Base-by-base conservation (phyloP, 2,329 filamentous ascomycete genomes). In the Ceratocystis colombiana region DNA sequence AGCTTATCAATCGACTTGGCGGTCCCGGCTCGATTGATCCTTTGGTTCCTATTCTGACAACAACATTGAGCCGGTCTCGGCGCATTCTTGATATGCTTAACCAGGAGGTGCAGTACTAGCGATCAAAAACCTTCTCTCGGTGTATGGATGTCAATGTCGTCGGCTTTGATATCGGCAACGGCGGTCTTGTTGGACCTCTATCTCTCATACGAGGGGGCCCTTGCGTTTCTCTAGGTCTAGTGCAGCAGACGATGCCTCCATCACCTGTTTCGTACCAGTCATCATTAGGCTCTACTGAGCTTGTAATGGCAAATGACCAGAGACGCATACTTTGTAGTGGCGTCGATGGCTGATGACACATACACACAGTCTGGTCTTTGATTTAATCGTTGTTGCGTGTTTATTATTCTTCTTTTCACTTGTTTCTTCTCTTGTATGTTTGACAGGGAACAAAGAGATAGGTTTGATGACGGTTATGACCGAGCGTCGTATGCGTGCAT, bases 1-100 rank as follows among this genome's bases (percentile, higher is more conserved):
- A 79, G 66, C 75, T 84, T 12, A 79, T 81, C 70, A 76, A 80
- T 70, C 78, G 77, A 65, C 77, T 84, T 68, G 79, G 64, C n/a
- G 63, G 57, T 3, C 65, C 61, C 12, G 33, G 75, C 72, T 77
- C 76, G 68, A 73, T 77, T 45, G 73, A 78, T n/a, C 78, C 78
- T 8, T 75, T 76, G 37, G 79, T 83, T 70, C 74, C 77, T 25
- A 75, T 78, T 17, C 73, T 84, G 59, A 79, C 76, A 46, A 73
- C 72, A 68, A 77, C 82, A 73, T 77, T 78, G 33, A 70, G 68
- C 30, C 70, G 73, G 7, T 72, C 74, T 55, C 72, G 71, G 68
- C 72, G 72, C n/a, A 72, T 75, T 33, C 70, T 73, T 37, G 72
- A 74, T 17, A 62, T 68, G 50, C 61, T 68, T 22, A 8, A n/a